These are phyloP conservation scores for Paecilomyces niveus DNA, from an alignment of 2,329 filamentous ascomycete species.

Conservation along the genomic window DNA sequence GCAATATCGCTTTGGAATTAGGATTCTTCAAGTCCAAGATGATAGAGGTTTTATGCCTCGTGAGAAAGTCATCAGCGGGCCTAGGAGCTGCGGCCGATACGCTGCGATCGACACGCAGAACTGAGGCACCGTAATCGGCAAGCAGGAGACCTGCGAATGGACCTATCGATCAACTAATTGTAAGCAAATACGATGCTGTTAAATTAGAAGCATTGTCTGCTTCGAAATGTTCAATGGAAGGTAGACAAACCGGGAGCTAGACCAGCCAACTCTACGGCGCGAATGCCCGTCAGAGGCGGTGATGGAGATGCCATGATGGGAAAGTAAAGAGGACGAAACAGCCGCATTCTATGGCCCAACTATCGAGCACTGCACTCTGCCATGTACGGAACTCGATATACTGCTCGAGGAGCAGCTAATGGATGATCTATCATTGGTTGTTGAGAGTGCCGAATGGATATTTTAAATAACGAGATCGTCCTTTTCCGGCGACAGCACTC, in stretches of 20 bases:
- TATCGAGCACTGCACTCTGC: no score
- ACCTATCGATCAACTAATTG: conserved; percentile 42
- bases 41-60: conserved; percentile 74
- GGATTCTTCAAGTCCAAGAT: conserved; percentile 69
- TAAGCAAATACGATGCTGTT: conserved; percentile 6
- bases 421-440: background rate
- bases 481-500: background rate
- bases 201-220: background rate
- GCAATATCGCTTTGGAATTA: conserved; percentile 58
- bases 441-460: background rate
- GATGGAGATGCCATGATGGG: background rate
- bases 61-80: conserved; percentile 61
- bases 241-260: conserved; percentile 52
- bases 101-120: conserved; percentile 74
- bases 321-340: background rate
- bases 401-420: background rate
- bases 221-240: background rate
- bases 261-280: conserved; percentile 61
- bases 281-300: conserved; percentile 47
- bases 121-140: conserved; percentile 79
- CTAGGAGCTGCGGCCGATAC: conserved; percentile 28
- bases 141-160: conserved; percentile 85
- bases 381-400: background rate
- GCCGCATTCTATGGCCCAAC: no score
- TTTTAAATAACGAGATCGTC: background rate